Conservation (phyloP, 345 rosid species). For the Gossypium arboreum region DNA sequence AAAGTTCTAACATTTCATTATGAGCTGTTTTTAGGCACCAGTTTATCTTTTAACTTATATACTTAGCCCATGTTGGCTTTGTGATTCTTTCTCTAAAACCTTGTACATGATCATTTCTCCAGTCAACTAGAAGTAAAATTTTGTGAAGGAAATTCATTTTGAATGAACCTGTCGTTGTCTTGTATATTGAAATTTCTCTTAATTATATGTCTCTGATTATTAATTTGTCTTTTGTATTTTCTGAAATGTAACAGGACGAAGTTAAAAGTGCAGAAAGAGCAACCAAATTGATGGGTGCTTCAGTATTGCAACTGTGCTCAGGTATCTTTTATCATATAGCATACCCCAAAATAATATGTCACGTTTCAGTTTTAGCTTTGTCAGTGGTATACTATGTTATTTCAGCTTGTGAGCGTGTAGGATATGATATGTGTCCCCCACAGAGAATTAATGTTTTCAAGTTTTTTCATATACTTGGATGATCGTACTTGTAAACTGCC, state of each 20-base stretch:
- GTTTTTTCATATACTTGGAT: not conserved
- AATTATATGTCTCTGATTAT: not conserved
- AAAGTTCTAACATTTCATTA: not conserved
- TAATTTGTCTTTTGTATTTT: not conserved
- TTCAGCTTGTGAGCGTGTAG: not conserved
- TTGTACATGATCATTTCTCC: not conserved
- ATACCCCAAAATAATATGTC: not conserved
- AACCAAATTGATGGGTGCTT: conserved; percentile 69
- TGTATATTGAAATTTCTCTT: not conserved
- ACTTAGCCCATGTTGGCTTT: not conserved
- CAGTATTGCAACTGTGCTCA: conserved; percentile 47
- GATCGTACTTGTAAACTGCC: not conserved
- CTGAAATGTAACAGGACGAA: conserved; percentile 44
- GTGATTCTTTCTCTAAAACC: not conserved
- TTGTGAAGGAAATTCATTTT: not conserved
- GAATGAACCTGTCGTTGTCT: not conserved
- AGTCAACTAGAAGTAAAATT: not conserved
- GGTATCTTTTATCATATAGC: conserved; percentile 31
- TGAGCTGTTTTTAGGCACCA: not conserved
- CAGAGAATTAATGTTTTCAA: not conserved
- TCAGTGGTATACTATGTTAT: not conserved
- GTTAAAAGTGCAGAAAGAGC: conserved; percentile 68
- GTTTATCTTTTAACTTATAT: not conserved
- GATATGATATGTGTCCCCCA: not conserved
- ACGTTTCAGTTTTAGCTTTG: conserved; percentile 2